Conservation (phyloP, 2,329 filamentous ascomycete genomes). For the Stagonosporopsis chrysanthemi region DNA sequence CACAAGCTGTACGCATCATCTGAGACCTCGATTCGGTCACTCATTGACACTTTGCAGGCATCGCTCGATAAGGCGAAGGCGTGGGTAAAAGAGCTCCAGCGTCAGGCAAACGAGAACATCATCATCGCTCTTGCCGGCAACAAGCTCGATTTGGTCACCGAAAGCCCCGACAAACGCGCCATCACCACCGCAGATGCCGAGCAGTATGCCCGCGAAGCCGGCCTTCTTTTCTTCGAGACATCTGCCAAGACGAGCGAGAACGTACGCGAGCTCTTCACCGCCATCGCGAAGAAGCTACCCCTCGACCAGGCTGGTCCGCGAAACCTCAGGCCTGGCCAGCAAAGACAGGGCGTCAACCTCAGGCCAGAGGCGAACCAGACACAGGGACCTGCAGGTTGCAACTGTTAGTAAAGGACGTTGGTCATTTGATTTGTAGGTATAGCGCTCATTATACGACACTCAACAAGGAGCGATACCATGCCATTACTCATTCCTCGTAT, state of each 20-base stretch:
- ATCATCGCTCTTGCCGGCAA: conserved; percentile 98
- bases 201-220: conserved; percentile 91
- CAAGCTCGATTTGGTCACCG: conserved; percentile 89
- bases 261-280: conserved; percentile 93
- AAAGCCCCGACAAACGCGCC: conserved; percentile 94
- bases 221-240: conserved; percentile 96
- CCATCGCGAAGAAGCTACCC: conserved; percentile 96
- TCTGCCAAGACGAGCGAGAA: conserved; percentile 98
- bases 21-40: conserved; percentile 18
- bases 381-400: conserved; percentile 66
- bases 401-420: conserved; percentile 60
- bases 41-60: conserved; percentile 64
- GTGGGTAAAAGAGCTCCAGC: conserved; percentile 98
- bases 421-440: conserved; percentile 20
- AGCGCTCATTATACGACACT: conserved; percentile 14
- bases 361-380: conserved; percentile 67
- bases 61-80: conserved; percentile 99
- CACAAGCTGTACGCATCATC: conserved; percentile 79
- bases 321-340: conserved; percentile 70
- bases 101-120: conserved; percentile 99
- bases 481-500: conserved; percentile 13
- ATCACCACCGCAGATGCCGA: conserved; percentile 89
- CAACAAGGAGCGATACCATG: conserved; percentile 14
- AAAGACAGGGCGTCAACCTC: conserved; percentile 71
- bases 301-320: conserved; percentile 95